Base-by-base conservation (phyloP, 179 eudicot genomes). In the Actinidia arguta region DNA sequence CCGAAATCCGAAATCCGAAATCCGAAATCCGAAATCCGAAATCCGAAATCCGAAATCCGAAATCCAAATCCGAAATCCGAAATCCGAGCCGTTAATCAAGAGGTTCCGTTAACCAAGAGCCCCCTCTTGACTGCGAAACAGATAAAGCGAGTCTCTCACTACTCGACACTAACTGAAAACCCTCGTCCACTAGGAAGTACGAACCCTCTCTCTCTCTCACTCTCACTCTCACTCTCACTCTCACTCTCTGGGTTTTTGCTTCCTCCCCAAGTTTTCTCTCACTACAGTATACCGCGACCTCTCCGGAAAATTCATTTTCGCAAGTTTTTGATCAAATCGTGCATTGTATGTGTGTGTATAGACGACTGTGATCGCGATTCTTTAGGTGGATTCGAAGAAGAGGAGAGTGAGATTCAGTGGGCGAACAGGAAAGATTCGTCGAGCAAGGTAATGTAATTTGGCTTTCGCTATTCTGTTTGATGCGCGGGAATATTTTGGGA, bases 331-430 rank as follows among this genome's bases (percentile, higher is more conserved):
- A 39, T 68, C 36, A 31, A 31, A 31, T 31, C 36, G 36, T 31
- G 36, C 36, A 31, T 31, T 31, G 36, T 31, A n/a, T n/a, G n/a
- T n/a, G n/a, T n/a, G n/a, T n/a, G n/a, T n/a, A n/a, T n/a, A n/a
- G n/a, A n/a, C 6, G 89, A 75, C 6, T 85, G 80, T 52, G 89
- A 85, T 78, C 70, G 36, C 10, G 88, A 77, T n/a, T 73, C 51
- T 46, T 46, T 63, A 44, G 78, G 78, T 66, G 75, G 73, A 4
- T 85, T 86, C 58, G 75, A 85, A 50, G 88, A 70, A 12, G 27
- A 72, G 22, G 88, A 83, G 42, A 54, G 63, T 83, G 74, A 71
- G 42, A 25, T 25, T 72, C 46, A 50, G 9, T 17, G 67, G 52
- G 58, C 61, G 22, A 48, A 48, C 68, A 69, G 16, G 16, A n/a